Conservation (phyloP, 345 rosid species). For the Carallia brachiata region DNA sequence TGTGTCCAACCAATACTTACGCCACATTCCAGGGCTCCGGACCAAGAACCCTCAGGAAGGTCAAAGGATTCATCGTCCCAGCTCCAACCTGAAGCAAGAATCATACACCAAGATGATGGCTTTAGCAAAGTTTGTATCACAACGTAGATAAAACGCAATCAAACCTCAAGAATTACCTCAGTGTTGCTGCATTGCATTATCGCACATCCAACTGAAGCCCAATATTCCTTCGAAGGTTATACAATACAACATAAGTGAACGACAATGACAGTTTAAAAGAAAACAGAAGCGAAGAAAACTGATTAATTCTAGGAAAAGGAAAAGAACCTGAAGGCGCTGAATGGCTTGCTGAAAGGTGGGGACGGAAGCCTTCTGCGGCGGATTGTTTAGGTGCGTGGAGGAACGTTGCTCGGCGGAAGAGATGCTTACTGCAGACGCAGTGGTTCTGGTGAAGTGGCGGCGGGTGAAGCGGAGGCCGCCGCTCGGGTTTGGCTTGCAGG, state of each 20-base stretch:
- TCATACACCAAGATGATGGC: not conserved
- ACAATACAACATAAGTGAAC: not conserved
- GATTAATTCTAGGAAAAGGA: not conserved
- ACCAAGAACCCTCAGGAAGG: constrained; percentile 90
- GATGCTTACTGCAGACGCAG: constrained; percentile 37
- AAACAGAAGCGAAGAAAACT: not conserved
- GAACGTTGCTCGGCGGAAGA: constrained; percentile 40
- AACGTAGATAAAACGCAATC: not conserved
- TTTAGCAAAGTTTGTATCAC: not conserved
- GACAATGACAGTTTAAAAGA: too few species aligned
- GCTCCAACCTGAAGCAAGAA: constrained; percentile 73
- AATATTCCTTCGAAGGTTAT: constrained; percentile 55
- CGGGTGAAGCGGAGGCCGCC: constrained; percentile 22
- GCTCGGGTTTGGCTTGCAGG: constrained; percentile 25
- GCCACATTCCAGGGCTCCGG: constrained; percentile 99
- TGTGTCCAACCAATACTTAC: constrained; percentile 41
- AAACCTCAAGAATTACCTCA: constrained; percentile 44
- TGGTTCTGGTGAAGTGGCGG: constrained; percentile 32
- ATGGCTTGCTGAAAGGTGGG: constrained; percentile 93
- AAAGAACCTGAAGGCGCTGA: constrained; percentile 76
- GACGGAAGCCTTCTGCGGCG: constrained; percentile 30
- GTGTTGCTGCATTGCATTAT: constrained; percentile 98
- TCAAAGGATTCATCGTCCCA: constrained; percentile 96
- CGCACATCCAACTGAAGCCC: constrained; percentile 98
- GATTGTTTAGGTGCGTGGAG: constrained; percentile 29